Evolutionary conservation across 129 eudicot genomes (phyloP), one percentile per base, ranked within the genome.

Genomic region (Calendula officinalis): DNA sequence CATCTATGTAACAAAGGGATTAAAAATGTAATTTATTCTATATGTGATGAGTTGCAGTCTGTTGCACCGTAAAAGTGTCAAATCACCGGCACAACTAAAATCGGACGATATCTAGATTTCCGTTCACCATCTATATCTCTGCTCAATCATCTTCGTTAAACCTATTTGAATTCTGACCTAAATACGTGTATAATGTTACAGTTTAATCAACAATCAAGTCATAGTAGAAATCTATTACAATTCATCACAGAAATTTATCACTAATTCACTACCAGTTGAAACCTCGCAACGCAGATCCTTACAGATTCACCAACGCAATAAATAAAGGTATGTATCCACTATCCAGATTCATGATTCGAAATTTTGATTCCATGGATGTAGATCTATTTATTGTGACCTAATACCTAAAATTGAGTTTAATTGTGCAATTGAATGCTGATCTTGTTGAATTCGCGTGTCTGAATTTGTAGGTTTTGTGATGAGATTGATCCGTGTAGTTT

Each of bases 391-490:
- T 62, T 48, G 44, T 47, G 14, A 6, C 57, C 16, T 65, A 17
- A 36, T 49, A 35, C 70, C 60, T 36, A 17, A 8, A 66, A 6
- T 66, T 38, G 41, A 52, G 52, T 52, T 66, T 17, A 60, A 52
- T 52, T 60, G 38, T 42, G 66, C 34, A 60, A 60, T 40, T 41
- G 51, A 65, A 36, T 65, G 56, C 55, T 55, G 64, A 30, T 66
- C 73, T 6, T 10, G 49, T 40, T 56, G 4, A 8, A 36, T 50
- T 61, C 16, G 33, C 4, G 39, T 58, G 39, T 58, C 22, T 64
- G 56, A 53, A 52, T 38, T 12, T 67, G 65, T 50, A 69, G 74
- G 48, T 65, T 53, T 67, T 6, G 22, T 49, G 64, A 76, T 67
- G 79, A 47, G 45, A 47, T 27, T 57, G 67, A 69, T 70, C 67